Base-by-base conservation (phyloP, 352 stramenopile genomes). In the Phytopythium kandeliae region DNA sequence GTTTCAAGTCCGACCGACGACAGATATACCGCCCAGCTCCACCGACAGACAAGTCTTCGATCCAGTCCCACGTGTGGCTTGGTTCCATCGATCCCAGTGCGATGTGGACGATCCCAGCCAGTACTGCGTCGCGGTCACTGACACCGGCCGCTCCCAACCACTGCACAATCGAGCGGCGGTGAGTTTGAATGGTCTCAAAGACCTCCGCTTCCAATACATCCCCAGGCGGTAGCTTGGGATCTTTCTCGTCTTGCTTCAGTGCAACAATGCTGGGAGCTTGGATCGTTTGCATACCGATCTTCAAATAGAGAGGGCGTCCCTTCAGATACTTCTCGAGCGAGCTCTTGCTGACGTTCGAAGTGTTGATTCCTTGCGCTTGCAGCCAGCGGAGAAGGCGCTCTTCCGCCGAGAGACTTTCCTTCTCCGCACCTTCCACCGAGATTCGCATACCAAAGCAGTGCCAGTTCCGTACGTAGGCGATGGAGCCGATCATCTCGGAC, bases 391-490 rank as follows among this genome's bases (percentile, higher is more conserved):
- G 64, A 30, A 96, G 44, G 0, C 86, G 68, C 21, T 95, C 77
- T 64, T 95, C 78, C 8, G 76, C 82, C 11, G 70, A 75, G 19
- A 95, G 38, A 1, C 58, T 66, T n/a, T 60, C 57, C 35, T 70
- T 77, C 37, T 84, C 70, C 25, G 48, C 47, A 46, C 56, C 62
- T 40, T 82, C 77, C 1, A 65, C 57, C 6, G 81, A 89, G 4
- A 95, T 60, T 28, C 86, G 86, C 78, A 95, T 90, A 0, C 86
- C 86, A 54, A 96, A 96, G 55, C 86, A 92, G 59, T 96, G 86
- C 86, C 86, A 96, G 56, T 95, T 96, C 22, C 86, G 81, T 25
- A 96, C 79, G 34, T 92, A 95, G 9, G 80, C 82, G 38, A 96
- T 74, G 15, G 83, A 92, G 5, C 85, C 85, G 40, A 95, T 71